A percentile compares a stretch with the other conserved stretches of the same genome.
These are phyloP conservation scores for Hirschioporus abietinus DNA, from an alignment of 768 basidiomycete genomes.

Conservation along the genomic window DNA sequence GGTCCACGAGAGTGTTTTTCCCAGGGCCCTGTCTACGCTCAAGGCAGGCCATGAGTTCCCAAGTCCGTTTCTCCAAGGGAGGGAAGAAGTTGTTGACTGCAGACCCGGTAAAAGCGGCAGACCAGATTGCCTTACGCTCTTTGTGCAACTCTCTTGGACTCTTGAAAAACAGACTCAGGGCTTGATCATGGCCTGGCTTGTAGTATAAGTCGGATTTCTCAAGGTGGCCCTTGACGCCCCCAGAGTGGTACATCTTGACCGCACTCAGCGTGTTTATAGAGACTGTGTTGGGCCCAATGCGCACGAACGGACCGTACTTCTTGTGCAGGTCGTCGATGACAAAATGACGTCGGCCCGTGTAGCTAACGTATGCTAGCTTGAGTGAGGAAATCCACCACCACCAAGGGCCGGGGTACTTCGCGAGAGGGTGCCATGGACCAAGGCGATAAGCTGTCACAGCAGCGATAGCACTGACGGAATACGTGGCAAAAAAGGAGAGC, in stretches of 20 bases:
- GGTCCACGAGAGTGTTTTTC: conserved; percentile 14
- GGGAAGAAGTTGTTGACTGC: conserved; percentile 11
- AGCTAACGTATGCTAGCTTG: conserved; percentile 10
- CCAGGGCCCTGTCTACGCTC: conserved; percentile 8
- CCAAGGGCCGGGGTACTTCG: conserved; percentile 15
- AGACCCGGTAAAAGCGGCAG: conserved; percentile 21
- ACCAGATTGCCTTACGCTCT: conserved; percentile 23
- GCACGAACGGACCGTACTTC: conserved; percentile 20
- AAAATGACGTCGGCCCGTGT: conserved; percentile 11
- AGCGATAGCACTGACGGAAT: no score
- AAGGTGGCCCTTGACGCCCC: conserved; percentile 10
- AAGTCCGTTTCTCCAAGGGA: conserved; percentile 15
- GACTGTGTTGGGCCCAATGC: conserved; percentile 25
- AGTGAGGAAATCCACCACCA: conserved; percentile 13
- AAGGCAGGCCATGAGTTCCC: conserved; percentile 17
- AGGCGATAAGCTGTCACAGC: conserved; percentile 12
- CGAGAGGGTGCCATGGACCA: conserved; percentile 20
- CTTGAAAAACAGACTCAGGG: conserved; percentile 25
- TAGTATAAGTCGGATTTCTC: conserved; percentile 27
- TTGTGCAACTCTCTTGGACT: conserved; percentile 20
- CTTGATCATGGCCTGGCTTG: conserved; percentile 10
- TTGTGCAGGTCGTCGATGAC: conserved; percentile 16
- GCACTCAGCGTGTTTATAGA: conserved; percentile 24
- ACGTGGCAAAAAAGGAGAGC: not conserved
- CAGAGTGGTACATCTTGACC: conserved; percentile 20